Conservation (phyloP, 1,284 basidiomycete species). For the Wolfiporia cocos region DNA sequence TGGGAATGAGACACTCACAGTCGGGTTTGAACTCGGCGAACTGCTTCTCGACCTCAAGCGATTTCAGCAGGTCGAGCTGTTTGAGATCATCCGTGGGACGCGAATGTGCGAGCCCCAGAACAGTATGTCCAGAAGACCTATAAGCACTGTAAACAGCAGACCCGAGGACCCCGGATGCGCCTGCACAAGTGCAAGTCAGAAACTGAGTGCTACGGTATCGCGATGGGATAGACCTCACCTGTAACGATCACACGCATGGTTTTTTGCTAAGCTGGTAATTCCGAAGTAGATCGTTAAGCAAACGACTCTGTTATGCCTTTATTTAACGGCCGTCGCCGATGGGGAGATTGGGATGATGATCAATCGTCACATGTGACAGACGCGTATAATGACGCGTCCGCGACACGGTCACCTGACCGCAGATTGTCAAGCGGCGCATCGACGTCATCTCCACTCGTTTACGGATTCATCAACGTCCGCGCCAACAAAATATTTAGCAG, state of each 20-base stretch:
- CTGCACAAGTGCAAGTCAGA: slow-evolving; percentile 28
- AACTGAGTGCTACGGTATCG: background rate
- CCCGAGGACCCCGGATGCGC: slow-evolving; percentile 76
- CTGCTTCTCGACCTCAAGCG: slow-evolving; percentile 38
- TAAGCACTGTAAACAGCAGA: slow-evolving; percentile 62
- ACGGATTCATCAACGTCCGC: too few species aligned
- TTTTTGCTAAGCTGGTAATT: too few species aligned
- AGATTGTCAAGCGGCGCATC: too few species aligned
- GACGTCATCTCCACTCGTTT: too few species aligned
- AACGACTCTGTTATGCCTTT: too few species aligned
- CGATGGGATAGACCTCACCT: slow-evolving; percentile 27
- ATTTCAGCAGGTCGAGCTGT: slow-evolving; percentile 56
- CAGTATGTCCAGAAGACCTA: slow-evolving; percentile 33
- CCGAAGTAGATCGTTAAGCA: too few species aligned
- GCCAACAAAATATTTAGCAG: too few species aligned
- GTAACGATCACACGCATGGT: slow-evolving; percentile 43
- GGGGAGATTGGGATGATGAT: too few species aligned
- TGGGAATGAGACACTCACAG: slow-evolving; percentile 40
- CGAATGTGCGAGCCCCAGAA: slow-evolving; percentile 61
- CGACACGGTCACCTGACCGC: too few species aligned
- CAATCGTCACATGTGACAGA: too few species aligned
- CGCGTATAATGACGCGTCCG: too few species aligned
- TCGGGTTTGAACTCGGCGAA: slow-evolving; percentile 54
- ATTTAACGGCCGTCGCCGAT: too few species aligned
- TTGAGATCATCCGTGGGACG: slow-evolving; percentile 46